Percentiles rank a stretch among this genome's conserved stretches.
phyloP scores from a whole-genome alignment of 768 basidiomycete genomes.

The Ephemerocybe angulata region DNA sequence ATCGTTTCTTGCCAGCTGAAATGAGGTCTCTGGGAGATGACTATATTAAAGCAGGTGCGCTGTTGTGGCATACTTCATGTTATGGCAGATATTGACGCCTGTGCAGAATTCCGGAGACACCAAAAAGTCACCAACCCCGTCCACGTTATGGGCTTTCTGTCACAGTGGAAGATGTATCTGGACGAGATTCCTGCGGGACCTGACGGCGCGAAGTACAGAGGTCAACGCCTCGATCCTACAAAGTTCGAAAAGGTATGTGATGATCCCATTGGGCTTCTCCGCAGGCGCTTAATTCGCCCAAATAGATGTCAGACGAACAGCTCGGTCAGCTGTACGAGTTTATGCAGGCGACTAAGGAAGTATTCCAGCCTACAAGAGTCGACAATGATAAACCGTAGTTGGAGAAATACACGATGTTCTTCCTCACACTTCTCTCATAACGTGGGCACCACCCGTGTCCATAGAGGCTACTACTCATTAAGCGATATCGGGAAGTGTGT shows the following conservation, averaged over 20 bases:
- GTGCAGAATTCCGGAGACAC: slow-evolving; percentile 84
- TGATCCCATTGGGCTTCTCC: not conserved
- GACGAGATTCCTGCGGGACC: slow-evolving; percentile 57
- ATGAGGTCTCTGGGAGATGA: slow-evolving; percentile 84
- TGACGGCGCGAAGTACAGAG: slow-evolving; percentile 46
- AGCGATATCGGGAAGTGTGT: too few species aligned
- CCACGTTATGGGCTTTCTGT: slow-evolving; percentile 91
- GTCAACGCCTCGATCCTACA: slow-evolving; percentile 66
- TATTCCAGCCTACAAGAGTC: slow-evolving; percentile 62
- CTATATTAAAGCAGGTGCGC: slow-evolving; percentile 75
- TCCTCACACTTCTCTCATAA: too few species aligned
- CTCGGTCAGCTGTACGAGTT: slow-evolving; percentile 92
- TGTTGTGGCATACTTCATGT: not conserved
- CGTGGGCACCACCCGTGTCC: too few species aligned
- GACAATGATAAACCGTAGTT: slow-evolving; percentile 2
- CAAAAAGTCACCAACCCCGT: slow-evolving; percentile 75
- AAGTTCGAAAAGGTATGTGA: slow-evolving; percentile 69
- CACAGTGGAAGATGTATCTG: slow-evolving; percentile 93
- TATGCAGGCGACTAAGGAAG: slow-evolving; percentile 84
- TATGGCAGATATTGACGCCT: not conserved
- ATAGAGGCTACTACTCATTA: too few species aligned
- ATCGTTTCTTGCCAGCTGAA: slow-evolving; percentile 66
- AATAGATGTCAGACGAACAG: slow-evolving; percentile 88
- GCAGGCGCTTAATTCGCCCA: not conserved
- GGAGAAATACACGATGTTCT: too few species aligned